Percentiles rank a stretch among this genome's conserved stretches.
phyloP scores from a whole-genome alignment of 257 asterid genomes.

The Nicotiana sylvestris region DNA sequence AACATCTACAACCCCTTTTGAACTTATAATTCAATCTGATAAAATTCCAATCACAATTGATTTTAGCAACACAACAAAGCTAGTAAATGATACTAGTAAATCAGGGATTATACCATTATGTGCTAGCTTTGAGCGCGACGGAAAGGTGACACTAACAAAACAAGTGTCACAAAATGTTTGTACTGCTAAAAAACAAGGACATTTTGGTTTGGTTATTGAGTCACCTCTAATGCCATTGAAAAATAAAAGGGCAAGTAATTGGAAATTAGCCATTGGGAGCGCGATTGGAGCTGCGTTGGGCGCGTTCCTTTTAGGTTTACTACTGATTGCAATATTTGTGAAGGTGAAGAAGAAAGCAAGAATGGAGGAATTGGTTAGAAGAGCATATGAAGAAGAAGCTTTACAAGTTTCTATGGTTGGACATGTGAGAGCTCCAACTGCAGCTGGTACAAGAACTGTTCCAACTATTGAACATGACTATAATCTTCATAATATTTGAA shows the following conservation, averaged over 20 bases:
- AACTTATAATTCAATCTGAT: slow-evolving; percentile 34
- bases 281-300: slow-evolving; percentile 74
- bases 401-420: slow-evolving; percentile 93
- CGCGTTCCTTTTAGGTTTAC: slow-evolving; percentile 51
- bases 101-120: slow-evolving; percentile 58
- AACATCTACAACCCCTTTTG: slow-evolving; percentile 29
- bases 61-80: slow-evolving; percentile 30
- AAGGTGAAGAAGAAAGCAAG: slow-evolving; percentile 81
- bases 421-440: slow-evolving; percentile 78
- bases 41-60: slow-evolving; percentile 54
- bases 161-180: slow-evolving; percentile 49
- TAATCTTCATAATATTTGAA: slow-evolving; percentile 24
- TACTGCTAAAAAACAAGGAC: slow-evolving; percentile 40
- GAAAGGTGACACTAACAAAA: slow-evolving; percentile 41
- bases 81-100: not conserved
- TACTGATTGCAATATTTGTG: slow-evolving; percentile 57
- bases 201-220: slow-evolving; percentile 70
- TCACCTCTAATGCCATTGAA: slow-evolving; percentile 58
- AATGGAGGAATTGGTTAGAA: slow-evolving; percentile 77
- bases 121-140: slow-evolving; percentile 58
- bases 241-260: slow-evolving; percentile 39
- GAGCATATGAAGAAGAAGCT: slow-evolving; percentile 97
- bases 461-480: slow-evolving; percentile 61
- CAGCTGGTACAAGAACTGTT: slow-evolving; percentile 58
- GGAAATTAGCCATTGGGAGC: slow-evolving; percentile 59